Evolutionary conservation across 2,329 filamentous ascomycete genomes (phyloP).

Genomic region (Nigrospora osmanthi): DNA sequence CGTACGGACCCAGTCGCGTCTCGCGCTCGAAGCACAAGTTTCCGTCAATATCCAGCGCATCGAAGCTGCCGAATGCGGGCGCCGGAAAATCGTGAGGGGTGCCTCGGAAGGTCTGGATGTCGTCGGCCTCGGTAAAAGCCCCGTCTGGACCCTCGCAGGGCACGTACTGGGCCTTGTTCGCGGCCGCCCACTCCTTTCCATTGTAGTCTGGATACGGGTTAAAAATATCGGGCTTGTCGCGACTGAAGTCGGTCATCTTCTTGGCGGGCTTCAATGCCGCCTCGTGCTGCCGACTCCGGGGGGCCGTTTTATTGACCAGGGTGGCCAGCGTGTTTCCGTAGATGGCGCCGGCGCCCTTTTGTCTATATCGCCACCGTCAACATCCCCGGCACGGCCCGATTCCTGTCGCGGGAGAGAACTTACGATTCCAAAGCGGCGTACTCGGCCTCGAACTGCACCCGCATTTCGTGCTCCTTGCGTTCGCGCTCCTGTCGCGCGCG

Average conservation of each 20-base stretch:
- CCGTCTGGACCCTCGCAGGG: constrained; percentile 60
- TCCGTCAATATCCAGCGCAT: constrained; percentile 50
- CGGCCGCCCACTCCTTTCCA: constrained; percentile 45
- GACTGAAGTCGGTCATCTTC: constrained; percentile 29
- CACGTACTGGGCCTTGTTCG: constrained; percentile 47
- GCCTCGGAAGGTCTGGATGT: constrained; percentile 58
- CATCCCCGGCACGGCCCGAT: constrained; percentile 9
- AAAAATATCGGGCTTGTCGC: constrained; percentile 48
- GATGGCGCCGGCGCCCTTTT: constrained; percentile 40
- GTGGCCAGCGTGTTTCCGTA: constrained; percentile 48
- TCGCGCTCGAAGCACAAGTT: constrained; percentile 62
- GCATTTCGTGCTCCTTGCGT: neutral
- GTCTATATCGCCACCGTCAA: constrained; percentile 21
- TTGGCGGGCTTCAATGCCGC: constrained; percentile 21
- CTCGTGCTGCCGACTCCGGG: constrained; percentile 16
- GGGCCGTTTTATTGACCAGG: constrained; percentile 29
- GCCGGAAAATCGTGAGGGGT: constrained; percentile 50
- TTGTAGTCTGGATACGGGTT: constrained; percentile 69
- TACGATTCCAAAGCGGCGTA: constrained; percentile 18
- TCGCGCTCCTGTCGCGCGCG: neutral
- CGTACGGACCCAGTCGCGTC: constrained; percentile 62
- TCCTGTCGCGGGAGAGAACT: constrained; percentile 19
- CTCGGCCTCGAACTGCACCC: constrained; percentile 12
- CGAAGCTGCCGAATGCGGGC: constrained; percentile 56
- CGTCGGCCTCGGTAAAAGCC: constrained; percentile 39